These are phyloP conservation scores for Isatis tinctoria DNA, from an alignment of 345 rosid species.

Conservation along the genomic window DNA sequence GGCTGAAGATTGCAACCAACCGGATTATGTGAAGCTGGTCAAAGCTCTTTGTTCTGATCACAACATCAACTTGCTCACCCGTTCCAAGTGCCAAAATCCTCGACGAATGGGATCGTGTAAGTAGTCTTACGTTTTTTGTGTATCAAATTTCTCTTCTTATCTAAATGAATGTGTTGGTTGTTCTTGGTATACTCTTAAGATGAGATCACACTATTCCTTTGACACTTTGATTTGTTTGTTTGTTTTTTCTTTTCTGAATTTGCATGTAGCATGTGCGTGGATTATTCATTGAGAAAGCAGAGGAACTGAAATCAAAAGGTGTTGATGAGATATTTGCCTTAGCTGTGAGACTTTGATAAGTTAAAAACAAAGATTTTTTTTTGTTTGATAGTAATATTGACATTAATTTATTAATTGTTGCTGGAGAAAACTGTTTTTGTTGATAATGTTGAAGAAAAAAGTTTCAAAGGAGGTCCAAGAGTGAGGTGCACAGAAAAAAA, in stretches of 20 bases:
- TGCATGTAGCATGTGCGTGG: slow-evolving; percentile 94
- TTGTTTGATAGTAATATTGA: too few species aligned
- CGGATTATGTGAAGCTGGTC: slow-evolving; percentile 70
- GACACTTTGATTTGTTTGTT: neutral
- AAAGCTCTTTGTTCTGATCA: slow-evolving; percentile 80
- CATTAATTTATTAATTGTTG: too few species aligned
- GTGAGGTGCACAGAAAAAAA: too few species aligned
- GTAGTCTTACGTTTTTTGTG: slow-evolving; percentile 2
- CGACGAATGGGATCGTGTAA: slow-evolving; percentile 97
- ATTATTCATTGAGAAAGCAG: slow-evolving; percentile 82
- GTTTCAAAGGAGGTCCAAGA: too few species aligned
- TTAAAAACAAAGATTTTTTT: too few species aligned
- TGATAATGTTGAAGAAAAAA: too few species aligned
- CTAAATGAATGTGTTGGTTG: neutral
- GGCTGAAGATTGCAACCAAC: slow-evolving; percentile 85
- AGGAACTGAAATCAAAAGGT: slow-evolving; percentile 75
- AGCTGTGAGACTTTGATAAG: slow-evolving; percentile 46
- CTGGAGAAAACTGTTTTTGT: too few species aligned
- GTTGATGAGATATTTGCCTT: slow-evolving; percentile 69
- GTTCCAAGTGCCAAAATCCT: slow-evolving; percentile 83
- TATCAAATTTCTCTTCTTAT: neutral
- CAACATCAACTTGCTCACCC: slow-evolving; percentile 51
- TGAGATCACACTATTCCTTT: too few species aligned
- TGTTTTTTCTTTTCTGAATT: neutral
- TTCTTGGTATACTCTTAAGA: neutral